These are phyloP conservation scores for Colletotrichum tropicale DNA, from an alignment of 2,329 filamentous ascomycete species.

Conservation along the genomic window DNA sequence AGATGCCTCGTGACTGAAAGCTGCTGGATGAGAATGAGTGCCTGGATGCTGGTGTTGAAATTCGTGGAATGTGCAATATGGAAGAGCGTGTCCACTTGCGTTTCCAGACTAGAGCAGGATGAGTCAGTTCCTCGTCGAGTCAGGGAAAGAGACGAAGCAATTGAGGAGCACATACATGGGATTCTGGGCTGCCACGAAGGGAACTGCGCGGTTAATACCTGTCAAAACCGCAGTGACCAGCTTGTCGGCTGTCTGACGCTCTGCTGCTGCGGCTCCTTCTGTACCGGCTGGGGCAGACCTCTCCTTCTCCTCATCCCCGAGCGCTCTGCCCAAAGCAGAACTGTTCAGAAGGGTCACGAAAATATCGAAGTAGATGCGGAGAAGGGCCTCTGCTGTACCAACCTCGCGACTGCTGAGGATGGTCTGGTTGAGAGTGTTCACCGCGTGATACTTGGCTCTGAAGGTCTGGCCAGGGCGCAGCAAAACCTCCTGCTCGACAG, in stretches of 20 bases:
- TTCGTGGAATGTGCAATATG: slow-evolving; percentile 96
- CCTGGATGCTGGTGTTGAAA: slow-evolving; percentile 98
- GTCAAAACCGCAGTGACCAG: slow-evolving; percentile 89
- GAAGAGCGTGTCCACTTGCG: slow-evolving; percentile 93
- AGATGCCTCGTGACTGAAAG: slow-evolving; percentile 81
- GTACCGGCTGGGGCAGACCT: slow-evolving; percentile 9
- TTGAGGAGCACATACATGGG: slow-evolving; percentile 59
- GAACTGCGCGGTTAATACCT: slow-evolving; percentile 94
- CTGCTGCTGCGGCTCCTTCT: slow-evolving; percentile 30
- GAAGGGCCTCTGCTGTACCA: slow-evolving; percentile 76
- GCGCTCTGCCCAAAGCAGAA: slow-evolving; percentile 4
- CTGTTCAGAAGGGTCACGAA: slow-evolving; percentile 81
- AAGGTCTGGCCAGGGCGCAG: slow-evolving; percentile 86
- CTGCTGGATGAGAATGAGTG: slow-evolving; percentile 93
- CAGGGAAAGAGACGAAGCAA: slow-evolving; percentile 27
- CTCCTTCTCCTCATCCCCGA: not conserved
- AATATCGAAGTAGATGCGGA: slow-evolving; percentile 90
- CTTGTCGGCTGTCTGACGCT: slow-evolving; percentile 83
- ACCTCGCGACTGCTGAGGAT: slow-evolving; percentile 87
- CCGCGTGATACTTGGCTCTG: slow-evolving; percentile 92
- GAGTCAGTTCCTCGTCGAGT: not conserved
- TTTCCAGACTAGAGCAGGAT: slow-evolving; percentile 65
- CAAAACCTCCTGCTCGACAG: slow-evolving; percentile 86
- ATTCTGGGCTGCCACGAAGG: slow-evolving; percentile 84
- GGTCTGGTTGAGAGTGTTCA: slow-evolving; percentile 97